Evolutionary conservation across 2,329 filamentous ascomycete species (phyloP).

Genomic region (Fusarium bactridioides): DNA sequence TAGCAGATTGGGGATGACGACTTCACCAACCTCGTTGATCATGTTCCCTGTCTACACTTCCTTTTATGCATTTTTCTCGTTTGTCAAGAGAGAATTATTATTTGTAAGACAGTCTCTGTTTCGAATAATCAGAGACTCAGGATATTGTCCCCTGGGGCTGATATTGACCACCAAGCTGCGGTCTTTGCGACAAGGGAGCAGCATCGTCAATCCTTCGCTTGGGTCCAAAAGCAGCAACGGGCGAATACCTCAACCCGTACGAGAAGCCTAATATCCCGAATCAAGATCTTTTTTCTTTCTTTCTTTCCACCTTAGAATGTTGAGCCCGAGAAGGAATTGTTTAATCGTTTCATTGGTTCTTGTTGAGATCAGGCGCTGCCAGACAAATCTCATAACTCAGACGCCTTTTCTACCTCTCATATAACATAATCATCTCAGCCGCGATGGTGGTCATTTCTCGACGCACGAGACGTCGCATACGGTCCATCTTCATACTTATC

Average conservation of each 20-base stretch:
- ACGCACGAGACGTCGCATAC: constrained; percentile 43
- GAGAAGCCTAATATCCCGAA: background rate
- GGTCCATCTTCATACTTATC: constrained; percentile 32
- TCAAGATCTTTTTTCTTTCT: background rate
- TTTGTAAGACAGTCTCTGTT: background rate
- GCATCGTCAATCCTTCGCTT: background rate
- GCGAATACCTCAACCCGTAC: background rate
- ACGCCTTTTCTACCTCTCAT: background rate
- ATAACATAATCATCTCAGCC: background rate
- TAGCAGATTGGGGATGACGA: constrained; percentile 4
- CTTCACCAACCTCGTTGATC: background rate
- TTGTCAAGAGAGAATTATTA: background rate
- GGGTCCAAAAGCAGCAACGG: background rate
- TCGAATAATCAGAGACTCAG: background rate
- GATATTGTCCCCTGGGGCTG: background rate
- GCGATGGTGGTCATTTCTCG: constrained; percentile 38
- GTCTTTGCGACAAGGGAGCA: constrained; percentile 6
- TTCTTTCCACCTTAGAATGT: constrained; percentile 6
- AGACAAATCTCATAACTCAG: constrained; percentile 1
- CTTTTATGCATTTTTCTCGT: background rate
- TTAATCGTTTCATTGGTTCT: background rate
- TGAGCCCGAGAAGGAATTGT: background rate
- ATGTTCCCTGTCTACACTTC: background rate
- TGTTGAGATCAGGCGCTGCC: constrained; percentile 1
- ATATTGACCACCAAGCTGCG: background rate